Evolutionary conservation across 306 rosid species (phyloP).

Genomic region (Psophocarpus tetragonolobus): DNA sequence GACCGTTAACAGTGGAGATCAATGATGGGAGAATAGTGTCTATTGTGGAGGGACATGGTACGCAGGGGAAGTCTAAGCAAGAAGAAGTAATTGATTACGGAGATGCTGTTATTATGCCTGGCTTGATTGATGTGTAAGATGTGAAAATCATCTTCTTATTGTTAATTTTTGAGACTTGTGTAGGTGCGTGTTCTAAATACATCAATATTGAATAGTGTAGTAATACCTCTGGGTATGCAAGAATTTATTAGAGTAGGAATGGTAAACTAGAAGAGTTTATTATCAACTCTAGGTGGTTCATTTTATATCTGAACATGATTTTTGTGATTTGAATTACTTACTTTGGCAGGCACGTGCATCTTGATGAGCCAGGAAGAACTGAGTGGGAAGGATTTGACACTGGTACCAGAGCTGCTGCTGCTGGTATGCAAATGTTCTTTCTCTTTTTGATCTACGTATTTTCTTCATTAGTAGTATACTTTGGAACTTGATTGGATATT

Average conservation of each 20-base stretch:
- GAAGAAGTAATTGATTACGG: conserved; percentile 64
- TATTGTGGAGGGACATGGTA: conserved; percentile 58
- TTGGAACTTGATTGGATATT: conserved; percentile 25
- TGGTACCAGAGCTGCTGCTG: conserved; percentile 95
- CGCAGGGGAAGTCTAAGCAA: conserved; percentile 41
- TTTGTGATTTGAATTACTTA: neutral
- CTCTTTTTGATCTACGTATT: neutral
- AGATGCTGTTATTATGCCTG: conserved; percentile 92
- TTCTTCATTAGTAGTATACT: neutral
- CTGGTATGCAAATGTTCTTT: conserved; percentile 59
- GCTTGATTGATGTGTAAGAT: conserved; percentile 90
- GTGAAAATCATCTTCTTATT: neutral
- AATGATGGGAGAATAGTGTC: conserved; percentile 71
- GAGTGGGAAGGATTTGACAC: conserved; percentile 97
- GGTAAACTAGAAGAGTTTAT: conserved; percentile 2
- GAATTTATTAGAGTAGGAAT: neutral
- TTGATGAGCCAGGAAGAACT: conserved; percentile 91
- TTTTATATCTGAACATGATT: conserved; percentile 17
- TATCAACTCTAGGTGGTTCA: neutral
- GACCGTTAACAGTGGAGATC: conserved; percentile 71
- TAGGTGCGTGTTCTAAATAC: neutral
- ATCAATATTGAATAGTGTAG: neutral
- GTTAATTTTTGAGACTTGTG: conserved; percentile 7
- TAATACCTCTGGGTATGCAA: neutral
- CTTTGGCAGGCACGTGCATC: conserved; percentile 80